Evolutionary conservation across 148 eudicot species (phyloP), one percentile per base, ranked within the genome.

Genomic region (Drosera capensis): DNA sequence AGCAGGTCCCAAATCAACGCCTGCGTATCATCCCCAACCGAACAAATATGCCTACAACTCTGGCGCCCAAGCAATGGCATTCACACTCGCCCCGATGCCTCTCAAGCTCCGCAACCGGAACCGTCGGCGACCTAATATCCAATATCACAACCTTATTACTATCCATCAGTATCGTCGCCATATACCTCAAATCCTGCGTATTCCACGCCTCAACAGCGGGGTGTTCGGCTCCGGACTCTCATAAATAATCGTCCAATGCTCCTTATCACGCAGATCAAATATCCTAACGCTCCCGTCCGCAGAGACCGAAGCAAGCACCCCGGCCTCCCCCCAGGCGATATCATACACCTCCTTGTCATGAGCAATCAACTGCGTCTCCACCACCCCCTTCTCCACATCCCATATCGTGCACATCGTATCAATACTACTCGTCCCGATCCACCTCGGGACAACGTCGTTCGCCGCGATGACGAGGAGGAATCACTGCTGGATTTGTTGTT

Each of bases 21-120:
- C 63, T 90, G 97, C 26, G 81, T 78, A 60, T 90, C 99, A 43
- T 90, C 99, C n/a, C 99, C 93, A 11, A 93, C 95, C 7, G 88
- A 78, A 51, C 99, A 90, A 3, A 90, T 90, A 50, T 90, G 99
- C 43, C 95, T 78, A n/a, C 78, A 69, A 43, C 99, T 90, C 49
- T 90, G 99, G 99, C 0, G 99, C 99, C 99, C 99, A 90, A 0
- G 95, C 99, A 30, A 90, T 70, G 0, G 99, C 99, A 30, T 90
- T 90, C 19, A 78, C 94, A 38, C 85, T 78, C 0, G 88, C 78
- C 57, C n/a, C 76, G 88, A 54, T 90, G 95, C 59, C 99, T 54
- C 71, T 90, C 87, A 51, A 90, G 43, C 49, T 90, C 99, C 56
- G 81, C 99, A 43, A 90, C 95, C 0, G 99, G 99, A 1, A 90